These are phyloP conservation scores for Tetradesmus obliquus DNA, from an alignment of 139 green algal genomes.

Conservation along the genomic window DNA sequence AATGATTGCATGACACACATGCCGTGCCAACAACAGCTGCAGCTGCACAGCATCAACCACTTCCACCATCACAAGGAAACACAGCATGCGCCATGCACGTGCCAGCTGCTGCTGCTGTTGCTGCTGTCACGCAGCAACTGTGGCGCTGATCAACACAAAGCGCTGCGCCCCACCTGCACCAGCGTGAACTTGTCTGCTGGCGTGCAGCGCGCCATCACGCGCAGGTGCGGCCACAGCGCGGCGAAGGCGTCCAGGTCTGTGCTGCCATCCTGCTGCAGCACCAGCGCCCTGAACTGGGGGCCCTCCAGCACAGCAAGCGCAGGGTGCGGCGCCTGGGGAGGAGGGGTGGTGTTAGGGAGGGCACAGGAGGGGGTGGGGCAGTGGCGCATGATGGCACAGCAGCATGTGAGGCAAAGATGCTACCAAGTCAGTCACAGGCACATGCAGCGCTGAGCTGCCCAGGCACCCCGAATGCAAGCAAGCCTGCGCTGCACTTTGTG, in stretches of 20 bases:
- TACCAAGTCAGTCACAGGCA: background rate
- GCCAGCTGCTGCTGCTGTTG: background rate
- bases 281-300: conserved; percentile 65
- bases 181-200: conserved; percentile 94
- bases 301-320: conserved; percentile 71
- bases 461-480: background rate
- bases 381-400: background rate
- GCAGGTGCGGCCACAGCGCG: conserved; percentile 78
- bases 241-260: conserved; percentile 70
- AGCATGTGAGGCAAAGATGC: background rate
- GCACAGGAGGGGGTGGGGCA: background rate
- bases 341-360: background rate
- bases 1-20: too few relatives aligned
- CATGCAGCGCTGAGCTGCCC: background rate
- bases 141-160: background rate
- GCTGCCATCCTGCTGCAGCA: conserved; percentile 70
- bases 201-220: conserved; percentile 91
- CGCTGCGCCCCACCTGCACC: conserved; percentile 62
- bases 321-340: background rate
- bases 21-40: too few relatives aligned
- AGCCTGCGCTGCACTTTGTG: background rate
- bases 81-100: too few relatives aligned
- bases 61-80: too few relatives aligned
- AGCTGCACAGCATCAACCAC: too few relatives aligned
- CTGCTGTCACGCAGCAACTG: background rate